Evolutionary conservation across 2,329 filamentous ascomycete species (phyloP).

Genomic region (Talaromyces verruculosus): DNA sequence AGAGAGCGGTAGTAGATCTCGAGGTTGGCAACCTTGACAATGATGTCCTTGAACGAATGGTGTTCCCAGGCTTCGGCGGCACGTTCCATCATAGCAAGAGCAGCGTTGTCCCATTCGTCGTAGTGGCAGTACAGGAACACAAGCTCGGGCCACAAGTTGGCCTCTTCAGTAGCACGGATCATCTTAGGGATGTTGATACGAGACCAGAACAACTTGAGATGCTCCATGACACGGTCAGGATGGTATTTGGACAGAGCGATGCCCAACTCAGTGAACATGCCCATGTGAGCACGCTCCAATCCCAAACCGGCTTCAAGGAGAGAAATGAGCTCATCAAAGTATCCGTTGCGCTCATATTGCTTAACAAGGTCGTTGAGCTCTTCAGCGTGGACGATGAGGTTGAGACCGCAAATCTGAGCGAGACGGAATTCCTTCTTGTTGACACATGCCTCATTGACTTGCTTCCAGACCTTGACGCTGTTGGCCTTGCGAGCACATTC

Average conservation of each 20-base stretch:
- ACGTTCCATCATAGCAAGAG: conserved; percentile 95
- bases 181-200: conserved; percentile 97
- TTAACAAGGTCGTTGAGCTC: conserved; percentile 89
- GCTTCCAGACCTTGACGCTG: conserved; percentile 98
- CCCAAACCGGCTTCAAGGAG: conserved; percentile 93
- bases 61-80: conserved; percentile 98
- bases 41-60: conserved; percentile 98
- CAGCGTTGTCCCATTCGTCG: conserved; percentile 96
- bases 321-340: conserved; percentile 96
- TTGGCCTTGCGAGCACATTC: conserved; percentile 98
- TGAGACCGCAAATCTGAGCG: conserved; percentile 97
- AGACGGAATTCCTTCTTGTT: conserved; percentile 98
- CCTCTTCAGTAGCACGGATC: conserved; percentile 89
- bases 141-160: conserved; percentile 93
- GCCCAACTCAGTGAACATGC: conserved; percentile 91
- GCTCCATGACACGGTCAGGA: conserved; percentile 95
- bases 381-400: conserved; percentile 95
- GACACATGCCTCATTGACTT: conserved; percentile 95
- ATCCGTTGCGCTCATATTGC: conserved; percentile 94
- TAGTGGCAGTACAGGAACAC: conserved; percentile 99
- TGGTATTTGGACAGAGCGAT: conserved; percentile 93
- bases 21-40: conserved; percentile 95
- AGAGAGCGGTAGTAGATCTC: conserved; percentile 98
- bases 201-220: conserved; percentile 97
- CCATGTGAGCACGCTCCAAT: conserved; percentile 90